Percentiles rank a stretch among this genome's conserved stretches.
These are phyloP conservation scores for Malus domestica DNA, from an alignment of 306 rosid genomes.

Conservation along the genomic window DNA sequence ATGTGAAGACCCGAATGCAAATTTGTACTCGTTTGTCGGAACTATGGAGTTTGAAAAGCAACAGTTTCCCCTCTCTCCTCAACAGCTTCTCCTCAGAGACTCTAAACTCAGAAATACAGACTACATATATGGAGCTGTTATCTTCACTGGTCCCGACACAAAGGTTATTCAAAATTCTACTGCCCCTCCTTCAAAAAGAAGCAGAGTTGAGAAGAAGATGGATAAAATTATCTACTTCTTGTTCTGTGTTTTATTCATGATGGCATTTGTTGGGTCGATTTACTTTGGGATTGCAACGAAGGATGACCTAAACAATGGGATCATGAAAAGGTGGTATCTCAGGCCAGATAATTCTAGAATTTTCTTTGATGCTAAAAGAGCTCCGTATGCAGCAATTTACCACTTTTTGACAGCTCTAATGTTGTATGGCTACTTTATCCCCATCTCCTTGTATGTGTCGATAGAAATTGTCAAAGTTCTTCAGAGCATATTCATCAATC, in stretches of 20 bases:
- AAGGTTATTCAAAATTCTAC: conserved; percentile 93
- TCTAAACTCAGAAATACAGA: conserved; percentile 94
- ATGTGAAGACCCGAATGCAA: conserved; percentile 95
- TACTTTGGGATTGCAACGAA: conserved; percentile 66
- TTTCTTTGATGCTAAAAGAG: conserved; percentile 74
- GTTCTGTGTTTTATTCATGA: conserved; percentile 52
- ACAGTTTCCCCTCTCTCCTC: conserved; percentile 63
- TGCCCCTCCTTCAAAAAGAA: conserved; percentile 87
- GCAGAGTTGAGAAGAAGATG: conserved; percentile 87
- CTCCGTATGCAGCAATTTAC: conserved; percentile 46
- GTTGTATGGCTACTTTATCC: conserved; percentile 65
- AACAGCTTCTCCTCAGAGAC: conserved; percentile 88
- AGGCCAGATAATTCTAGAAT: conserved; percentile 67
- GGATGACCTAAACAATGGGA: conserved; percentile 60
- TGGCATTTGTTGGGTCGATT: conserved; percentile 76
- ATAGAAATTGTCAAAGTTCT: conserved; percentile 89
- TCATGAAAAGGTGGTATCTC: conserved; percentile 81
- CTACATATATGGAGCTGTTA: conserved; percentile 63
- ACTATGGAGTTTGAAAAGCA: conserved; percentile 57
- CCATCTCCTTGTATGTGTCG: conserved; percentile 86
- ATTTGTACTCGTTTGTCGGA: conserved; percentile 80
- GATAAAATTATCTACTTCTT: conserved; percentile 76
- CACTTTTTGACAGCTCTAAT: conserved; percentile 83
- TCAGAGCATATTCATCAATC: conserved; percentile 84
- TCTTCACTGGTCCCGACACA: conserved; percentile 84